A percentile compares a stretch with the other conserved stretches of the same genome.
phyloP scores from a whole-genome alignment of 1,284 basidiomycete species.

The Irpex rosettiformis region DNA sequence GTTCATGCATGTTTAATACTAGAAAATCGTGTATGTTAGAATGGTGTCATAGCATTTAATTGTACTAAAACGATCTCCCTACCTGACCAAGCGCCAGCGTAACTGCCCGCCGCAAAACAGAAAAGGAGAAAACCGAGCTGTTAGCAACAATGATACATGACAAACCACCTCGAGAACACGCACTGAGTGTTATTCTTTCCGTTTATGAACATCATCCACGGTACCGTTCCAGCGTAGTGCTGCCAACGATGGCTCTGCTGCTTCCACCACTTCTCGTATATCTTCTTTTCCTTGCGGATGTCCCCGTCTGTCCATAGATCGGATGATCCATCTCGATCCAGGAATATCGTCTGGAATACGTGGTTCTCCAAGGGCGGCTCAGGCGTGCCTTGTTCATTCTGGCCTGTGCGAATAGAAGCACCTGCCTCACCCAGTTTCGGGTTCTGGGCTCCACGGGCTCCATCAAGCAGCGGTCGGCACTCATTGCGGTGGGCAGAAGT shows the following conservation, averaged over 20 bases:
- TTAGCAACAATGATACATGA: slow-evolving; percentile 8
- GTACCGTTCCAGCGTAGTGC: slow-evolving; percentile 54
- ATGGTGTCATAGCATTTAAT: not conserved
- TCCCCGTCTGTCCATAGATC: slow-evolving; percentile 51
- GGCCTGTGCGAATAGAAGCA: slow-evolving; percentile 20
- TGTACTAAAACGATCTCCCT: slow-evolving; percentile 4
- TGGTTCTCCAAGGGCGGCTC: slow-evolving; percentile 38
- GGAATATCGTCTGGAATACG: slow-evolving; percentile 66
- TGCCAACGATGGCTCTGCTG: slow-evolving; percentile 59
- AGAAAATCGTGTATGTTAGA: not conserved
- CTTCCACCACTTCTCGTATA: slow-evolving; percentile 60
- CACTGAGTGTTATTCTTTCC: slow-evolving; percentile 44
- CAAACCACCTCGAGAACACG: slow-evolving; percentile 26
- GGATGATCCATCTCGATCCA: slow-evolving; percentile 46
- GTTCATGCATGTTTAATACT: slow-evolving; percentile 53
- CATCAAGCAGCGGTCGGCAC: slow-evolving; percentile 13
- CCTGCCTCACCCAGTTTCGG: slow-evolving; percentile 14
- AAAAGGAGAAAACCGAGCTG: slow-evolving; percentile 20
- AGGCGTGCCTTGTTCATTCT: slow-evolving; percentile 19
- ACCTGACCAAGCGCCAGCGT: slow-evolving; percentile 38
- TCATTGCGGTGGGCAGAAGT: slow-evolving; percentile 22
- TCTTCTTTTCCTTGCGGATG: slow-evolving; percentile 46
- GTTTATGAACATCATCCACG: slow-evolving; percentile 61
- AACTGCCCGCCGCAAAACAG: slow-evolving; percentile 21
- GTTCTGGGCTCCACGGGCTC: slow-evolving; percentile 18